Conservation (phyloP, 1,139 yeast genomes). For the Candida albicans region DNA sequence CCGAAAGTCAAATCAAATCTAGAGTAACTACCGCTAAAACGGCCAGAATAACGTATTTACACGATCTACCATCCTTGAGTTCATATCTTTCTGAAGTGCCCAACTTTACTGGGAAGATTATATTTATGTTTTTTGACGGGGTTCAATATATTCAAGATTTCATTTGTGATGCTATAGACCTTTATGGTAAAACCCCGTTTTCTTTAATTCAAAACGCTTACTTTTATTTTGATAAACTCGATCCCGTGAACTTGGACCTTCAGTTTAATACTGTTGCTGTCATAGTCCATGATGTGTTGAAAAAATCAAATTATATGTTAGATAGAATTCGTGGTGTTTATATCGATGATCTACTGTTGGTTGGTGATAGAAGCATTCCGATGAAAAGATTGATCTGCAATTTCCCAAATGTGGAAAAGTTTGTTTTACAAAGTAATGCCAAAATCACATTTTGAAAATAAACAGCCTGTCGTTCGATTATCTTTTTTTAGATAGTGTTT, state of each 20-base stretch:
- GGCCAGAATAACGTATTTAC: background rate
- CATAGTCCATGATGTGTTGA: conserved; percentile 37
- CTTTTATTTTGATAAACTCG: conserved; percentile 25
- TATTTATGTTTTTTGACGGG: conserved; percentile 45
- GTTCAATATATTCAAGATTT: conserved; percentile 33
- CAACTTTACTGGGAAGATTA: conserved; percentile 25
- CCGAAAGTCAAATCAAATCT: conserved; percentile 31
- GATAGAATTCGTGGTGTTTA: conserved; percentile 34
- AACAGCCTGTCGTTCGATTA: background rate
- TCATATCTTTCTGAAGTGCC: conserved; percentile 1
- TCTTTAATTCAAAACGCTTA: conserved; percentile 23
- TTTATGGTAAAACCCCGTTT: conserved; percentile 19
- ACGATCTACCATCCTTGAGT: background rate
- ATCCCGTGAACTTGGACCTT: background rate
- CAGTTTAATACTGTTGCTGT: conserved; percentile 31
- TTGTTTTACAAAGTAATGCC: conserved; percentile 29
- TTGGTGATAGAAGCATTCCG: conserved; percentile 36
- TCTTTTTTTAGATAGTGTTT: background rate
- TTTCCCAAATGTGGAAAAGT: conserved; percentile 34
- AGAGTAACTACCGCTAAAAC: conserved; percentile 22
- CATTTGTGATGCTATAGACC: conserved; percentile 33
- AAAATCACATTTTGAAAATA: conserved; percentile 6
- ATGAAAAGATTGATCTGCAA: conserved; percentile 32
- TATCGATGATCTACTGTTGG: conserved; percentile 34
- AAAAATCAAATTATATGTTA: conserved; percentile 35